These are phyloP conservation scores for Leishmania amazonensis DNA, from an alignment of 208 protist species.

Conservation along the genomic window DNA sequence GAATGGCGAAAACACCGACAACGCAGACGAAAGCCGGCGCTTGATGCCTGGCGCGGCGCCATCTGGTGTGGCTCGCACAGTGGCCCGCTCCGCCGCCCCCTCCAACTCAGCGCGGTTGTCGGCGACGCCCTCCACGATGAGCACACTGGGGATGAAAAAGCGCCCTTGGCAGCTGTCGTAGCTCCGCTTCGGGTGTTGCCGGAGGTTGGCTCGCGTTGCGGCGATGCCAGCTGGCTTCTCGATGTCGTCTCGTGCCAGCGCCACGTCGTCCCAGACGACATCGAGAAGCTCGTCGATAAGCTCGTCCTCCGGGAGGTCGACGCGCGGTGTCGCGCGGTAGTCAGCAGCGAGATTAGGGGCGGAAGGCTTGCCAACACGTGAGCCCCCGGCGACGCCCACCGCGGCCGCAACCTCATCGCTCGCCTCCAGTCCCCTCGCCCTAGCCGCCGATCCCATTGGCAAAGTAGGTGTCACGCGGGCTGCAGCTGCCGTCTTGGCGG, in stretches of 20 bases:
- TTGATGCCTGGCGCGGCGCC: slow-evolving; percentile 78
- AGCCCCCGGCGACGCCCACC: not conserved
- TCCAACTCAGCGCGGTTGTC: slow-evolving; percentile 58
- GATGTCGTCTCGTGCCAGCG: slow-evolving; percentile 52
- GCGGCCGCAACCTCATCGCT: not conserved
- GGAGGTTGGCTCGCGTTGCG: not conserved
- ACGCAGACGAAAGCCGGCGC: slow-evolving; percentile 10
- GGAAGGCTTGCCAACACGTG: not conserved
- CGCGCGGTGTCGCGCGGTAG: slow-evolving; percentile 17
- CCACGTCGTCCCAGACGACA: slow-evolving; percentile 70
- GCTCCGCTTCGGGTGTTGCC: slow-evolving; percentile 1
- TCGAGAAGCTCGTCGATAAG: slow-evolving; percentile 53
- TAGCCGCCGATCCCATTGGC: not conserved
- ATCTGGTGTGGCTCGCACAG: slow-evolving; percentile 68
- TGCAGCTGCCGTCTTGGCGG: not conserved
- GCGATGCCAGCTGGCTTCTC: slow-evolving; percentile 31
- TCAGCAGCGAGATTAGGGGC: not conserved
- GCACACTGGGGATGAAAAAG: slow-evolving; percentile 48
- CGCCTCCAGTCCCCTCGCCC: not conserved
- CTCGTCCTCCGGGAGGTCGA: slow-evolving; percentile 50
- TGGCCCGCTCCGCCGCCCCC: slow-evolving; percentile 19
- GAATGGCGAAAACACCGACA: not conserved
- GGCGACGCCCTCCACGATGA: slow-evolving; percentile 51
- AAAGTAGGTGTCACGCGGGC: not conserved
- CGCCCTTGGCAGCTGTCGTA: slow-evolving; percentile 24